phyloP scores from a whole-genome alignment of 768 basidiomycete genomes.

The Termitomyces sp. region DNA sequence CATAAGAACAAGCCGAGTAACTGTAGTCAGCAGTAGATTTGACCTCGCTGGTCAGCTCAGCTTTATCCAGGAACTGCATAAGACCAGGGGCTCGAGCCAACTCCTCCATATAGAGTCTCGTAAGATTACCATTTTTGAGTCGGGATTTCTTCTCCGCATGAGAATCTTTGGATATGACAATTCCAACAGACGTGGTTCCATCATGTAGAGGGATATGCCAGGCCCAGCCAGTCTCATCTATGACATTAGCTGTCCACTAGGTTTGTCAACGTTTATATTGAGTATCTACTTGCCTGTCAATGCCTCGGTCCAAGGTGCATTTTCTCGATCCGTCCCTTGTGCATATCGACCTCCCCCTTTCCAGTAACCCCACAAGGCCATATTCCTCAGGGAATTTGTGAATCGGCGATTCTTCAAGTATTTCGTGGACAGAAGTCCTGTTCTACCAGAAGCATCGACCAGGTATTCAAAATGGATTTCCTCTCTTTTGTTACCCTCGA shows the following conservation, averaged over 20 bases:
- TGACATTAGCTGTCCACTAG: no score
- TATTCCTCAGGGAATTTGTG: constrained; percentile 48
- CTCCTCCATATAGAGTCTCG: constrained; percentile 32
- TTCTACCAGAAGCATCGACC: constrained; percentile 58
- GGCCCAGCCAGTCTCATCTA: constrained; percentile 32
- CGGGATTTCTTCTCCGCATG: constrained; percentile 28
- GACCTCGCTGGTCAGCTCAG: not conserved
- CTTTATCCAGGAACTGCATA: not conserved
- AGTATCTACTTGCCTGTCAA: constrained; percentile 36
- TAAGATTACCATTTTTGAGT: constrained; percentile 12
- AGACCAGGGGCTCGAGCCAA: not conserved
- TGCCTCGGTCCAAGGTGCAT: constrained; percentile 45
- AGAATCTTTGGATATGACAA: constrained; percentile 38
- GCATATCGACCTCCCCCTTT: constrained; percentile 27
- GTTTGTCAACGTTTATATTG: not conserved
- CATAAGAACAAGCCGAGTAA: not conserved
- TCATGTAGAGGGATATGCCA: constrained; percentile 38
- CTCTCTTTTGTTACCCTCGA: constrained; percentile 22
- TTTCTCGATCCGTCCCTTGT: no score
- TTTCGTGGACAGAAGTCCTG: constrained; percentile 53
- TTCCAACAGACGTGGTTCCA: constrained; percentile 43
- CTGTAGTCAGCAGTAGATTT: not conserved
- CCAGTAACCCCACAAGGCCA: constrained; percentile 72
- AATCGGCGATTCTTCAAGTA: constrained; percentile 53
- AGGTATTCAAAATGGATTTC: constrained; percentile 53